phyloP scores from a whole-genome alignment of 768 basidiomycete species.

The Hericium coralloides region DNA sequence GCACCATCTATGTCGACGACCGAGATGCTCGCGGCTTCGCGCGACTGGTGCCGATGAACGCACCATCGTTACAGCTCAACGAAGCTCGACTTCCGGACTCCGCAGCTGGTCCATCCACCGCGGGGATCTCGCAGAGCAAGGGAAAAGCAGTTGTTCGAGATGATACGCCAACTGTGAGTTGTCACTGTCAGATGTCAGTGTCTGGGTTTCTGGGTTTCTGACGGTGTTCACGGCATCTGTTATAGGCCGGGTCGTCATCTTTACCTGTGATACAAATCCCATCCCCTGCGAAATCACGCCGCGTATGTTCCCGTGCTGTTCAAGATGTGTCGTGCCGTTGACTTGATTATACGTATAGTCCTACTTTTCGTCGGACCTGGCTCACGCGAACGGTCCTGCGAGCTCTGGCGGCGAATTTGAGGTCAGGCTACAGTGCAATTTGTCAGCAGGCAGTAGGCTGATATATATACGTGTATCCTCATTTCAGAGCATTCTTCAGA shows the following conservation, averaged over 20 bases:
- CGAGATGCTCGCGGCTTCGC: slow-evolving; percentile 2
- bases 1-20: slow-evolving; percentile 10
- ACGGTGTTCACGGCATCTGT: not conserved
- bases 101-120: not conserved
- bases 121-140: not conserved
- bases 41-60: slow-evolving; percentile 1
- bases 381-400: too few relatives aligned
- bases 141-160: not conserved
- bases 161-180: not conserved
- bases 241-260: not conserved
- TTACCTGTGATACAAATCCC: not conserved
- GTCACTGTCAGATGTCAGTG: not conserved
- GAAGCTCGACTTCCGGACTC: not conserved
- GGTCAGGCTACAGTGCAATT: too few relatives aligned
- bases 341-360: too few relatives aligned
- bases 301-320: not conserved
- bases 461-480: too few relatives aligned
- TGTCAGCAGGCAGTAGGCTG: too few relatives aligned
- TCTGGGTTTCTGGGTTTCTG: too few relatives aligned
- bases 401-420: too few relatives aligned
- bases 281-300: not conserved
- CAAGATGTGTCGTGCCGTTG: too few relatives aligned
- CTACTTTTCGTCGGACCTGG: too few relatives aligned
- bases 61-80: not conserved
- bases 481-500: not conserved